phyloP scores from a whole-genome alignment of 2,329 filamentous ascomycete species.

The Aspergillus puulaauensis region DNA sequence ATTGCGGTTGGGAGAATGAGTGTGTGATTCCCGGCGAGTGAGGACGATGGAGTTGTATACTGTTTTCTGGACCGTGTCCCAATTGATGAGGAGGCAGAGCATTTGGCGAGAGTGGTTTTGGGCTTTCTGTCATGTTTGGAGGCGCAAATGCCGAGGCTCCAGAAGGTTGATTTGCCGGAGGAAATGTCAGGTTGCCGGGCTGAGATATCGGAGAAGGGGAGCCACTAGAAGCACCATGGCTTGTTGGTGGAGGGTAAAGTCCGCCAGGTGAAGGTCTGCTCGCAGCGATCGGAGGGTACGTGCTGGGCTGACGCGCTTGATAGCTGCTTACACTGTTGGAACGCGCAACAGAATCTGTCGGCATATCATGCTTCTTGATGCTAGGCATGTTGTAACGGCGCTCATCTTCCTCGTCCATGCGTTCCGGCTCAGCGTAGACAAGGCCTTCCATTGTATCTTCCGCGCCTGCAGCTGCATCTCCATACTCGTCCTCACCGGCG shows the following conservation, averaged over 20 bases:
- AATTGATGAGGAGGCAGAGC: constrained; percentile 40
- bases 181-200: constrained; percentile 38
- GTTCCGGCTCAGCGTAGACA: constrained; percentile 55
- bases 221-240: constrained; percentile 57
- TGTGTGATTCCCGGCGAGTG: constrained; percentile 45
- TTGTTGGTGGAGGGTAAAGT: constrained; percentile 63
- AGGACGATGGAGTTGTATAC: constrained; percentile 38
- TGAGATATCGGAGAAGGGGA: constrained; percentile 55
- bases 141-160: constrained; percentile 67
- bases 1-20: constrained; percentile 41
- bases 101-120: constrained; percentile 68
- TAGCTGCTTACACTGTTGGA: constrained; percentile 44
- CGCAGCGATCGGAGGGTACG: constrained; percentile 71
- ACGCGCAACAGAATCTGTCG: constrained; percentile 51
- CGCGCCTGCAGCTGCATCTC: constrained; percentile 43
- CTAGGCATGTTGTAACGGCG: constrained; percentile 60
- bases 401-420: constrained; percentile 52
- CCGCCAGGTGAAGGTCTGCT: constrained; percentile 53
- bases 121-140: constrained; percentile 77
- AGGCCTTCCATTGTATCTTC: constrained; percentile 65
- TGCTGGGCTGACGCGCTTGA: constrained; percentile 68
- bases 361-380: constrained; percentile 69
- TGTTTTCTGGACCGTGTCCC: constrained; percentile 33
- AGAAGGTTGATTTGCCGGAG: constrained; percentile 38
- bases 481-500: constrained; percentile 72